Evolutionary conservation across 257 asterid species (phyloP).

Genomic region (Thymus quinquecostatus): DNA sequence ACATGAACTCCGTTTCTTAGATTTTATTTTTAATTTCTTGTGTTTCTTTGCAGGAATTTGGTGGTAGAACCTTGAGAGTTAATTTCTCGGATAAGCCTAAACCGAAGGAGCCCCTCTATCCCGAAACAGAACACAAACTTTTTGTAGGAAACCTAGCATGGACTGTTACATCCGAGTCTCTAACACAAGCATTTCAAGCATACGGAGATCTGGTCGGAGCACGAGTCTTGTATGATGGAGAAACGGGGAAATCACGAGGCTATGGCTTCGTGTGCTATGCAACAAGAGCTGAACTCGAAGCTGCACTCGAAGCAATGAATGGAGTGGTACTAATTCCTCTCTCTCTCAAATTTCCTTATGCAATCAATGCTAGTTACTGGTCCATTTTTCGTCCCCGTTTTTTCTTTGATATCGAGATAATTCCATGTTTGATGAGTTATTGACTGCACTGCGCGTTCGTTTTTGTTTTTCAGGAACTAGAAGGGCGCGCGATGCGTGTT

Average conservation of each 20-base stretch:
- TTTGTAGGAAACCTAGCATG: slow-evolving; percentile 86
- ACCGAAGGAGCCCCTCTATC: slow-evolving; percentile 82
- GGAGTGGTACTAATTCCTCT: slow-evolving; percentile 64
- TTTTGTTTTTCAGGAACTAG: slow-evolving; percentile 63
- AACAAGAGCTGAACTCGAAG: slow-evolving; percentile 65
- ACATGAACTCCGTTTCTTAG: neutral
- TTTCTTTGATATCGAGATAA: too few relatives aligned
- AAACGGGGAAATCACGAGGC: slow-evolving; percentile 86
- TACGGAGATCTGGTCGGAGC: slow-evolving; percentile 78
- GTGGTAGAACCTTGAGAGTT: slow-evolving; percentile 92
- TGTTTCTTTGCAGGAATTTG: slow-evolving; percentile 59
- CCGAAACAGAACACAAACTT: slow-evolving; percentile 84
- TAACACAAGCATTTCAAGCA: slow-evolving; percentile 65
- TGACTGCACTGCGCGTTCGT: neutral
- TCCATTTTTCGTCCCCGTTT: too few relatives aligned
- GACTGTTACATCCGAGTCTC: slow-evolving; percentile 69
- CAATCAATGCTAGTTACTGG: too few relatives aligned
- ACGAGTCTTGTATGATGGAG: slow-evolving; percentile 78
- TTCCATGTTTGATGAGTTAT: neutral
- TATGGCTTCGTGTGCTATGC: slow-evolving; percentile 82
- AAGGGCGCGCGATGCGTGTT: slow-evolving; percentile 74
- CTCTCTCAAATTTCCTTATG: neutral
- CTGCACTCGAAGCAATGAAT: slow-evolving; percentile 73
- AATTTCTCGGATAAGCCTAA: slow-evolving; percentile 87
- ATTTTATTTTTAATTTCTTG: neutral